A percentile compares a stretch with the other conserved stretches of the same genome.
phyloP scores from a whole-genome alignment of 495 filamentous ascomycete species.

The Podospora pseudoanserina region DNA sequence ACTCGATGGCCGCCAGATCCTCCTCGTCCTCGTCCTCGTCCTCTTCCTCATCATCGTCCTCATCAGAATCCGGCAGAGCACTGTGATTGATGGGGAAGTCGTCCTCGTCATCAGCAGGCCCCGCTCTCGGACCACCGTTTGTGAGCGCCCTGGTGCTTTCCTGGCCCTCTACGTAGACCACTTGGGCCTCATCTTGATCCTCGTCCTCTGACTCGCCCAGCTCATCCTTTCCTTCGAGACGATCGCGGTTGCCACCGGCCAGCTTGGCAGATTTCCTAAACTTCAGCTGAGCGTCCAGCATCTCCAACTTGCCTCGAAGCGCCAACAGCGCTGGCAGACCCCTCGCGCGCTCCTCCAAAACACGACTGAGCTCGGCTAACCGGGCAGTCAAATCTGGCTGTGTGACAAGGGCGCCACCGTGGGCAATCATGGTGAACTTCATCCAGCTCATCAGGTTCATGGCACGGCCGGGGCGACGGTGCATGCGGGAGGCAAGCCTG shows the following conservation, averaged over 20 bases:
- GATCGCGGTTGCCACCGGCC: conserved; percentile 31
- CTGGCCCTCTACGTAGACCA: conserved; percentile 86
- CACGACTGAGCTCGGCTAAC: conserved; percentile 71
- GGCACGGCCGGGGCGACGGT: conserved; percentile 81
- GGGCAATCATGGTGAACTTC: conserved; percentile 90
- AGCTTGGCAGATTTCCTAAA: conserved; percentile 62
- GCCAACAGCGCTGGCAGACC: conserved; percentile 77
- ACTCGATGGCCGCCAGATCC: conserved; percentile 32
- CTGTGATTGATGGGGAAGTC: conserved; percentile 23
- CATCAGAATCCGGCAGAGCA: conserved; percentile 29
- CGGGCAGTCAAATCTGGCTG: conserved; percentile 74
- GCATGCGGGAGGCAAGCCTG: conserved; percentile 81
- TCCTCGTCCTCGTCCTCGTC: conserved; percentile 24
- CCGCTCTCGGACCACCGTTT: conserved; percentile 28
- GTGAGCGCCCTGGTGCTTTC: conserved; percentile 45
- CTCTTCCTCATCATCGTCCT: conserved; percentile 31
- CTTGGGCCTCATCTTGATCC: conserved; percentile 48
- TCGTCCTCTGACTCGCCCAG: conserved; percentile 76
- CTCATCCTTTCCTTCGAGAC: conserved; percentile 57
- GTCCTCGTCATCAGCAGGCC: conserved; percentile 27
- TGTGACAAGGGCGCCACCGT: conserved; percentile 84
- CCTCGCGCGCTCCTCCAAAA: conserved; percentile 78
- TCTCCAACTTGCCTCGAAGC: conserved; percentile 90
- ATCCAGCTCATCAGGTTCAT: conserved; percentile 93
- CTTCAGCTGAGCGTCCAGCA: conserved; percentile 82